A percentile compares a stretch with the other conserved stretches of the same genome.
These are phyloP conservation scores for Dioscorea zingiberensis DNA, from an alignment of 106 monocot species.

Conservation along the genomic window DNA sequence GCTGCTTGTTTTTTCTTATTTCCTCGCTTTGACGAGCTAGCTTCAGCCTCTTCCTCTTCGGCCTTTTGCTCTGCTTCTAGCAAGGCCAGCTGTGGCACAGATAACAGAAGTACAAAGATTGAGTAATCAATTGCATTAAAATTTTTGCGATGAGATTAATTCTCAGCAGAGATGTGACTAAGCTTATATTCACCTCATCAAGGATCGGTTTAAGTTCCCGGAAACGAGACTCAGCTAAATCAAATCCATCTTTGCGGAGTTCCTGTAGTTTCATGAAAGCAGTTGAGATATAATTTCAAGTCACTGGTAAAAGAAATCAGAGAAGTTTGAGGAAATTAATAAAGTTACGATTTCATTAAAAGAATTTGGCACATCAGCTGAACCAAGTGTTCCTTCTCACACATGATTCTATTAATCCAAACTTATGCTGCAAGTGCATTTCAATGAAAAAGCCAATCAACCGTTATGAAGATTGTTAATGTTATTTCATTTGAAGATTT, in stretches of 20 bases:
- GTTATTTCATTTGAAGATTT: too few species aligned
- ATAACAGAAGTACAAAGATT: background rate
- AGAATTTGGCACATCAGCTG: too few species aligned
- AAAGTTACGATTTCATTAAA: too few species aligned
- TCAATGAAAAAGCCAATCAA: too few species aligned
- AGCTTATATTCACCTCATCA: constrained; percentile 58
- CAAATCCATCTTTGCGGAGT: constrained; percentile 97
- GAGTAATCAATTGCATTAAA: background rate
- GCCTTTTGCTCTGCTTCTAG: constrained; percentile 81
- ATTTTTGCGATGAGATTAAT: background rate
- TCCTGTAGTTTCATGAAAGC: constrained; percentile 71
- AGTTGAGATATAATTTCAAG: too few species aligned
- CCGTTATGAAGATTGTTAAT: too few species aligned
- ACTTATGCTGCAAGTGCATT: too few species aligned
- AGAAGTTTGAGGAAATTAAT: too few species aligned
- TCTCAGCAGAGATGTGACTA: background rate
- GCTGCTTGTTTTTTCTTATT: constrained; percentile 27
- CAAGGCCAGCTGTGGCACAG: constrained; percentile 44
- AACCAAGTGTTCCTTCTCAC: too few species aligned
- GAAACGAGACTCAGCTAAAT: constrained; percentile 88
- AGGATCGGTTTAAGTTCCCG: constrained; percentile 97
- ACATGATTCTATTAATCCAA: too few species aligned
- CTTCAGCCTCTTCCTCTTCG: constrained; percentile 48
- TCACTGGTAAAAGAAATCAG: constrained; percentile 2
- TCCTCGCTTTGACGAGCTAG: constrained; percentile 39